A percentile compares a stretch with the other conserved stretches of the same genome.
Evolutionary conservation across 1,139 yeast species (phyloP).

Genomic region (Debaryomyces psychrophilus): DNA sequence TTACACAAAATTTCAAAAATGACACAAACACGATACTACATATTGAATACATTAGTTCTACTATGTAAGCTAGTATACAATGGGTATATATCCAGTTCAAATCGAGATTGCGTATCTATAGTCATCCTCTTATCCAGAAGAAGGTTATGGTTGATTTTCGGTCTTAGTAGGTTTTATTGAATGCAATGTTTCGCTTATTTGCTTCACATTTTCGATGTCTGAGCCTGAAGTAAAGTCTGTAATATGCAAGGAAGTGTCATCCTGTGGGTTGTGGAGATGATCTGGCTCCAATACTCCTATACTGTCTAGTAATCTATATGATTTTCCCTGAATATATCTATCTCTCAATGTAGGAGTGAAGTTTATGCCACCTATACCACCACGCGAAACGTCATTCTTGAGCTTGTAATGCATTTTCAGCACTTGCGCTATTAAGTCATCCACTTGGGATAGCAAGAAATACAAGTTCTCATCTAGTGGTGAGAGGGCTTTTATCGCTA

Average conservation of each 20-base stretch:
- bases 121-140: neutral
- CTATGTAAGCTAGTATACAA: constrained; percentile 7
- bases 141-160: neutral
- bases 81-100: neutral
- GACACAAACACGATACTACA: neutral
- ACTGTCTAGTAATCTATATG: constrained; percentile 27
- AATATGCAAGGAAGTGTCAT: constrained; percentile 1
- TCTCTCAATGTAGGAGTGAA: constrained; percentile 33
- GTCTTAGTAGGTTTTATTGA: neutral
- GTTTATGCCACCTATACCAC: constrained; percentile 19
- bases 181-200: constrained; percentile 10
- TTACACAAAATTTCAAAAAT: neutral
- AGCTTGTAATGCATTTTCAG: constrained; percentile 37
- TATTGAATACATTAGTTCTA: neutral
- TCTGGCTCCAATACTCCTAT: constrained; percentile 23
- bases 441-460: constrained; percentile 46
- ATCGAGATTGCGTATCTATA: neutral
- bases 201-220: constrained; percentile 12
- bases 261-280: constrained; percentile 1
- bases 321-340: constrained; percentile 31
- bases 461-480: constrained; percentile 59
- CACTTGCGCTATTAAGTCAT: constrained; percentile 43
- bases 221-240: constrained; percentile 7
- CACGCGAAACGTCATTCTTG: constrained; percentile 18
- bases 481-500: constrained; percentile 40